Conservation (phyloP, 495 filamentous ascomycete species). For the Penicillium diatomitis region DNA sequence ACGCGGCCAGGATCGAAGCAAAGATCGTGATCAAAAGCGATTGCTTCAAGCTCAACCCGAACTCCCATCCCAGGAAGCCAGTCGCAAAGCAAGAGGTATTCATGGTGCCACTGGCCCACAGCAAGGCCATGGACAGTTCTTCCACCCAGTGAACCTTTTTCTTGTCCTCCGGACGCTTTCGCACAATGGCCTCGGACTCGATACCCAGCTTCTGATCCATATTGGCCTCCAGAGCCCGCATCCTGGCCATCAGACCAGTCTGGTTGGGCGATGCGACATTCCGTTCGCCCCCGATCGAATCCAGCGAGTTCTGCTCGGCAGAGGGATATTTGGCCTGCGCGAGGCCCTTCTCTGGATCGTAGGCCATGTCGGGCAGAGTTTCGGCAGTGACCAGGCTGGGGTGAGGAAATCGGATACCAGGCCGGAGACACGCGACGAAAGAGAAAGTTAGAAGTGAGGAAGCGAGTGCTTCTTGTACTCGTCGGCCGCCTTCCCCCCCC, state of each 20-base stretch:
- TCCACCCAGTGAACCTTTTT: constrained; percentile 16
- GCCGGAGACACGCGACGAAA: neutral
- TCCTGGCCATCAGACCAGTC: constrained; percentile 15
- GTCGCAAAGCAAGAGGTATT: constrained; percentile 44
- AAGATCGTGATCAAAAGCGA: constrained; percentile 29
- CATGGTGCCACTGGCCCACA: constrained; percentile 45
- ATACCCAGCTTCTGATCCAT: constrained; percentile 43
- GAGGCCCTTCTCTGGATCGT: constrained; percentile 8
- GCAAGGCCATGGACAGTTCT: constrained; percentile 37
- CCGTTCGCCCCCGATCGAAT: neutral
- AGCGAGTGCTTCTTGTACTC: too few species aligned
- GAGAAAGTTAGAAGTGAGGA: too few species aligned
- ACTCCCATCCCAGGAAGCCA: constrained; percentile 30
- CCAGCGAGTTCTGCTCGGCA: constrained; percentile 4
- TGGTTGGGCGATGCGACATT: neutral
- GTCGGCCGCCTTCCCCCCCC: too few species aligned
- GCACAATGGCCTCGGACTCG: constrained; percentile 40
- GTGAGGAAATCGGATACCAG: neutral
- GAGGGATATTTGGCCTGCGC: constrained; percentile 1
- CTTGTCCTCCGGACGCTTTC: constrained; percentile 38
- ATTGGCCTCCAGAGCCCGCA: constrained; percentile 32
- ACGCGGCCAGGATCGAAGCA: constrained; percentile 17
- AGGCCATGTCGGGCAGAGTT: constrained; percentile 1
- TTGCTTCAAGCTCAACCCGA: constrained; percentile 27
- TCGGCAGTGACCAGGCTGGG: neutral